Evolutionary conservation across 2,329 filamentous ascomycete genomes (phyloP).

Genomic region (Escovopsis sp.): DNA sequence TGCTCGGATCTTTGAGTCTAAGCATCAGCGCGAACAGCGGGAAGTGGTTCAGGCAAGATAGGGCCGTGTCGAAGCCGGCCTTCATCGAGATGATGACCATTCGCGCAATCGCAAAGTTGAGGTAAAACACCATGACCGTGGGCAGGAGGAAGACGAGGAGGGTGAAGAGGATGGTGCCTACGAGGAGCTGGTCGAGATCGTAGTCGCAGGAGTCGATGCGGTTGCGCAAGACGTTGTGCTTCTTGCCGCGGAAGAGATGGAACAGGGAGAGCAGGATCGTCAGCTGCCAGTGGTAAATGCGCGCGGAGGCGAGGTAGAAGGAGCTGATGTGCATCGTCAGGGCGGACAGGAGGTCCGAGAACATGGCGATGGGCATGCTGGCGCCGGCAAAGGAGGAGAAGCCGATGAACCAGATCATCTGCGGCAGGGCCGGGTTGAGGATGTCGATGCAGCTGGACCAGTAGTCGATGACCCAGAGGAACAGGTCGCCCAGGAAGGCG

Average conservation of each 20-base stretch:
- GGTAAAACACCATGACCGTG: constrained; percentile 90
- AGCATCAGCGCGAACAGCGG: constrained; percentile 96
- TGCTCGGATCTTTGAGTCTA: constrained; percentile 77
- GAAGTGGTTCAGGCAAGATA: constrained; percentile 94
- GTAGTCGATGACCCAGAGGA: constrained; percentile 97
- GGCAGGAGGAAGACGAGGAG: no score
- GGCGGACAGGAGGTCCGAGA: constrained; percentile 83
- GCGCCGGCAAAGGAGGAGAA: constrained; percentile 91
- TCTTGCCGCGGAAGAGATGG: constrained; percentile 94
- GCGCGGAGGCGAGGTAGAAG: constrained; percentile 91
- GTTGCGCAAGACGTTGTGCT: constrained; percentile 90
- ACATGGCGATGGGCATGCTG: constrained; percentile 90
- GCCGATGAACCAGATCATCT: constrained; percentile 82
- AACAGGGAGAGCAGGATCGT: constrained; percentile 96
- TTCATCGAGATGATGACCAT: constrained; percentile 94
- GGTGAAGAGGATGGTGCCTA: constrained; percentile 95
- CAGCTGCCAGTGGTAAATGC: constrained; percentile 97
- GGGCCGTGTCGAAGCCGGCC: constrained; percentile 74
- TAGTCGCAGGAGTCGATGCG: constrained; percentile 99
- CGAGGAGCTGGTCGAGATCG: constrained; percentile 87
- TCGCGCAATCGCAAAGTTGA: constrained; percentile 85
- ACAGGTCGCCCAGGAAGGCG: constrained; percentile 85
- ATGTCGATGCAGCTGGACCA: constrained; percentile 79
- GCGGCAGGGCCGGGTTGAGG: constrained; percentile 66
- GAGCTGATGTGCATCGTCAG: constrained; percentile 94